These are phyloP conservation scores for Vinca minor DNA, from an alignment of 257 asterid genomes.

Conservation along the genomic window DNA sequence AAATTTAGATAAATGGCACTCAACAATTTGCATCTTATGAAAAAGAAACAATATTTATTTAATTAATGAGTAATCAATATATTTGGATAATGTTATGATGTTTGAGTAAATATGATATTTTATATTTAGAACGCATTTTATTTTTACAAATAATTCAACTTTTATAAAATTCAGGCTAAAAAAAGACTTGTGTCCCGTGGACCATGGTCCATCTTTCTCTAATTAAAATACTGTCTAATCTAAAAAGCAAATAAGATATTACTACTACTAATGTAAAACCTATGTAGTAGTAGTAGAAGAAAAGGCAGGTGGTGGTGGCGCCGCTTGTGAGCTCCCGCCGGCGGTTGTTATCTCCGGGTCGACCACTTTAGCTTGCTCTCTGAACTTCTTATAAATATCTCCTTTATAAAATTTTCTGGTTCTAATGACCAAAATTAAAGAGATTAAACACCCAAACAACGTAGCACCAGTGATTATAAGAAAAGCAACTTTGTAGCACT, in stretches of 20 bases:
- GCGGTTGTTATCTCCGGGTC: constrained; percentile 4
- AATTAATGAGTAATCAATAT: too few species aligned
- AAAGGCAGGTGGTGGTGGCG: not conserved
- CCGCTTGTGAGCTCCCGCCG: not conserved
- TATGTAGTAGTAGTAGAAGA: not conserved
- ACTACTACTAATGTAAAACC: not conserved
- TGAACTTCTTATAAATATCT: constrained; percentile 50
- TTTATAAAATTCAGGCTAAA: too few species aligned
- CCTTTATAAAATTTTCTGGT: constrained; percentile 46
- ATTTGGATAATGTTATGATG: too few species aligned
- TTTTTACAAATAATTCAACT: too few species aligned
- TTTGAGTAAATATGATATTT: too few species aligned
- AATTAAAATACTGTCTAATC: not conserved
- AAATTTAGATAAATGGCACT: too few species aligned
- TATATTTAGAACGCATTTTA: too few species aligned
- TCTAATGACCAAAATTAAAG: constrained; percentile 37
- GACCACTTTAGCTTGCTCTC: constrained; percentile 20
- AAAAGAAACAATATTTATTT: too few species aligned
- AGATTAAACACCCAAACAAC: constrained; percentile 27
- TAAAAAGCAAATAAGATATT: not conserved
- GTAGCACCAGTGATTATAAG: constrained; percentile 40
- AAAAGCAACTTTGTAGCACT: constrained; percentile 41
- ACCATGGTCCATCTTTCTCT: too few species aligned
- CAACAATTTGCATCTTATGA: too few species aligned
- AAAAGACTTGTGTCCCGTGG: too few species aligned